These are phyloP conservation scores for Singerocomus rubriflavus DNA, from an alignment of 1,284 basidiomycete genomes.

Conservation along the genomic window DNA sequence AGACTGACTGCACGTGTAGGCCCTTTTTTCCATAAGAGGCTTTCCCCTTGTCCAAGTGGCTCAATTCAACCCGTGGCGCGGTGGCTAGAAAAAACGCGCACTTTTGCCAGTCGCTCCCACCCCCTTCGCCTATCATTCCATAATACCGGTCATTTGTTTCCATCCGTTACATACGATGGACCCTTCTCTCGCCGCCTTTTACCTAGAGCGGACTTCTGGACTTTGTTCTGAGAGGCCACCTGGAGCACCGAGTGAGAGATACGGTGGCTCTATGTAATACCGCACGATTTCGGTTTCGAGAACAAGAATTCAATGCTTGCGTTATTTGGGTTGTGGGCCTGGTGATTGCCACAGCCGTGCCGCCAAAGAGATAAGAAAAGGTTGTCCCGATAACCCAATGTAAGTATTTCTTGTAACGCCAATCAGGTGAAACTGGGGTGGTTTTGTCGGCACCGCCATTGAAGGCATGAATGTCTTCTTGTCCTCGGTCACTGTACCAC, in stretches of 20 bases:
- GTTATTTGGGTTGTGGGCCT: neutral
- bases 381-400: neutral
- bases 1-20: neutral
- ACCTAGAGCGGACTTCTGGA: neutral
- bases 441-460: neutral
- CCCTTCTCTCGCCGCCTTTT: neutral
- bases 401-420: too few relatives aligned
- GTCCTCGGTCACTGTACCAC: neutral
- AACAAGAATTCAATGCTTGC: neutral
- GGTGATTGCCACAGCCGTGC: neutral
- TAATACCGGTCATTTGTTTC: neutral
- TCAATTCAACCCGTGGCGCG: neutral
- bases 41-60: neutral
- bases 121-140: conserved; percentile 4
- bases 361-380: neutral
- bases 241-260: neutral
- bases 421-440: neutral
- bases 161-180: conserved; percentile 1
- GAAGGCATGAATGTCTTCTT: neutral
- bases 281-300: too few relatives aligned
- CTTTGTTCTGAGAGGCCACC: neutral
- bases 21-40: neutral
- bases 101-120: neutral
- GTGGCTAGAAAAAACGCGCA: neutral
- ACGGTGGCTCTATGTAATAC: too few relatives aligned